Evolutionary conservation across 2,329 filamentous ascomycete genomes (phyloP), one percentile per base, ranked within the genome.

Genomic region (Colletotrichum limetticola): DNA sequence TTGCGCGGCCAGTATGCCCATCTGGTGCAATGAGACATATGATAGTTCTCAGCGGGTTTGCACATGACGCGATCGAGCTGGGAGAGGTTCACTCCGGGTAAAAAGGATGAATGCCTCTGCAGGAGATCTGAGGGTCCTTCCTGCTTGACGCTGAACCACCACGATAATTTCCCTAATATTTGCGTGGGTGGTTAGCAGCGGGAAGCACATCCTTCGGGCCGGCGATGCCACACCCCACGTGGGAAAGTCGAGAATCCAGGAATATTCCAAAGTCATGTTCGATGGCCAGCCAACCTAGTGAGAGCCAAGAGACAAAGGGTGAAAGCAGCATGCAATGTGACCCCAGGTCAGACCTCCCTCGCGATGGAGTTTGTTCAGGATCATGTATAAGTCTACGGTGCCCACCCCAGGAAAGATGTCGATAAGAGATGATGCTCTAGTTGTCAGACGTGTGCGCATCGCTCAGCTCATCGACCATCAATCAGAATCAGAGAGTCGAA

Each of bases 221-320:
- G 57, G 59, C 64, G 57, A 58, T 49, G 19, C 42, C n/a, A 52
- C 57, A 62, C 30, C 46, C 49, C 63, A 71, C 56, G 49, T 68
- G 64, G 68, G 9, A 53, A 8, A 53, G 12, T 58, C 26, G 58
- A 65, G 30, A 28, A 68, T 30, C 7, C 22, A 14, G 14, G 26
- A 14, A 9, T 19, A 16, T 22, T n/a, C 28, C 24, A 16, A 16
- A 28, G 28, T 37, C 7, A 4, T 16, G 30, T 55, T 19, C n/a
- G 19, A 49, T 11, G 42, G 19, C 8, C 42, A 49, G 42, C 19
- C 42, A 28, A 7, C 6, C 28, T 57, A 35, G 11, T 16, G 35
- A 57, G 19, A 26, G 9, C 19, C 42, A 32, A 11, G 52, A 28
- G 9, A n/a, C 2, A 12, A 32, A 61, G 5, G 66, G 32, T 22